Evolutionary conservation across 345 rosid species (phyloP), one percentile per base, ranked within the genome.

Genomic region (Gossypium thurberi): DNA sequence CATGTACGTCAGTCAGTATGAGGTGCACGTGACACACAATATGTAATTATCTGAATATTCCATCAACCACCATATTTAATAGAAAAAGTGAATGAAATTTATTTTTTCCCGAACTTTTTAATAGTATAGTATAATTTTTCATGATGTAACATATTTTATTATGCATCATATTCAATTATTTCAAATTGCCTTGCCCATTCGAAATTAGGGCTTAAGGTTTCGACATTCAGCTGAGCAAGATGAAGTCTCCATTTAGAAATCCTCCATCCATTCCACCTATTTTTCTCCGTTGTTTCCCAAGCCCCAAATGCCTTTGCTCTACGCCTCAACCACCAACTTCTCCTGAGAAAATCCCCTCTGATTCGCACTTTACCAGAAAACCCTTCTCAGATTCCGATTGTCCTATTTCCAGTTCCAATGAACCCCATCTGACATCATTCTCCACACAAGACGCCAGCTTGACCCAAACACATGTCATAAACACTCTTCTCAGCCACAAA

Each of bases 401-500:
- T 55, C 40, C 74, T 26, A 21, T 59, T 61, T 69, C 77, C 71
- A 20, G 14, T 48, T 57, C 64, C 60, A 44, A 71, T 23, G 61
- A 64, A 10, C 26, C 61, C 17, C 43, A 70, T 52, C 23, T 21
- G 56, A 12, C 51, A 42, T 11, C 74, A 59, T 52, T 46, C 61
- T 8, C 46, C 0, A 23, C 70, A 6, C 70, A 74, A 12, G 8
- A 43, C 72, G 10, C 58, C 46, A 67, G 21, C 71, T 74, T 72
- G 78, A 55, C 74, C 52, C 74, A 12, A 69, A 69, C 78, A 57
- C 56, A 56, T 72, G 77, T 84, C 33, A 78, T 90, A 72, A 55
- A 73, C 58, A 78, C 75, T 18, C 96, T 92, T 69, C 74, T 88
- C 11, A 66, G 75, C 61, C 79, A 72, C 48, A 85, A 33, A 82